Conservation (phyloP, 1,284 basidiomycete species). For the Naganishia cerealis region DNA sequence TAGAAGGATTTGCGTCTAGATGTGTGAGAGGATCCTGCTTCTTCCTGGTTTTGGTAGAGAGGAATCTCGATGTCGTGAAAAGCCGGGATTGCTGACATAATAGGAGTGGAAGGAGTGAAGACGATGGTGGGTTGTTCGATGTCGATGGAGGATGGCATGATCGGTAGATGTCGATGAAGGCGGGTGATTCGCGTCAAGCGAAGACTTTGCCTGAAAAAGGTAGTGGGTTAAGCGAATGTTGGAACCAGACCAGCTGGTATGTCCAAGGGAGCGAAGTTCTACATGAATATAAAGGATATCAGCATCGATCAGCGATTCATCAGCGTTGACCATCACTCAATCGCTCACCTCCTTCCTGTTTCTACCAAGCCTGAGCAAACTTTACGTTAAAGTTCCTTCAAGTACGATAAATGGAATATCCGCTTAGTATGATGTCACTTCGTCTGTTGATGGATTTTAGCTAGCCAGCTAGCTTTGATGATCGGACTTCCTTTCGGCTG, state of each 20-base stretch:
- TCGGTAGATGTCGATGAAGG: background rate
- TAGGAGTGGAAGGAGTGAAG: slow-evolving; percentile 23
- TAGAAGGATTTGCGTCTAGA: slow-evolving; percentile 1
- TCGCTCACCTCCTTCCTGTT: slow-evolving; percentile 10
- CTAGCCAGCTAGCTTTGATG: background rate
- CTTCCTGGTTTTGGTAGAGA: background rate
- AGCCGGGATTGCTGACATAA: background rate
- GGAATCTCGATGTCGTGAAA: background rate
- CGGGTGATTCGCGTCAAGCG: slow-evolving; percentile 17
- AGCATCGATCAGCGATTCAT: background rate
- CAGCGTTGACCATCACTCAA: slow-evolving; percentile 3
- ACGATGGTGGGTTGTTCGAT: slow-evolving; percentile 22
- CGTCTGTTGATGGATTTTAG: no score
- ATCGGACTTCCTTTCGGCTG: background rate
- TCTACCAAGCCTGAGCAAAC: no score
- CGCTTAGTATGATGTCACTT: background rate
- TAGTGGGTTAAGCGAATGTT: background rate
- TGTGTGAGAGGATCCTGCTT: background rate
- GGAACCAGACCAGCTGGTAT: slow-evolving; percentile 25
- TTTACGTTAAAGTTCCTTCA: background rate
- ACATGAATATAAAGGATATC: background rate
- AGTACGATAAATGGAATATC: no score
- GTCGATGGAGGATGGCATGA: background rate
- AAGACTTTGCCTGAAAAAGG: background rate
- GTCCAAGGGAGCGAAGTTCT: background rate